Conservation (phyloP, 495 filamentous ascomycete species). For the Podospora appendiculata region DNA sequence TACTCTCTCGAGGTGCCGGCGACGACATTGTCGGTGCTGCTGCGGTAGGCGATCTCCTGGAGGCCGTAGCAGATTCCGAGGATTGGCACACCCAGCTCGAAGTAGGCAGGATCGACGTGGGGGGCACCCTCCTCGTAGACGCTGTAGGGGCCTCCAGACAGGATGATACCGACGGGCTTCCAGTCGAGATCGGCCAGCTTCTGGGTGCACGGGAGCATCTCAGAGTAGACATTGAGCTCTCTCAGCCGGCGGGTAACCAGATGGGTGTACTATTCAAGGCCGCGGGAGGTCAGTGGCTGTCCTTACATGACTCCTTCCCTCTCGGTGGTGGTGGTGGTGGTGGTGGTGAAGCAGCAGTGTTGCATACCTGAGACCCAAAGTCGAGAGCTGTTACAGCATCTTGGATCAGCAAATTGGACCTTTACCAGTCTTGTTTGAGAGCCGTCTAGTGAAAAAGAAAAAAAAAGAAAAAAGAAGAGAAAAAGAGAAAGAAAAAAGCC, state of each 20-base stretch:
- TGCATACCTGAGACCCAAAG: background rate
- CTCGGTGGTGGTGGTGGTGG: too few relatives aligned
- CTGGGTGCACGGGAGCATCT: conserved; percentile 89
- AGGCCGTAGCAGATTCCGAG: conserved; percentile 61
- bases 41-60: conserved; percentile 72
- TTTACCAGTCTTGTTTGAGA: too few relatives aligned
- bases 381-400: background rate
- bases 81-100: conserved; percentile 54
- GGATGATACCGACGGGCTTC: conserved; percentile 75
- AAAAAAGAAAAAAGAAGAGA: too few relatives aligned
- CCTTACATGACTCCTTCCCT: too few relatives aligned
- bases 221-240: conserved; percentile 76
- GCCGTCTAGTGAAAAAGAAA: too few relatives aligned
- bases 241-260: conserved; percentile 7
- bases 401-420: background rate
- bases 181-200: conserved; percentile 71
- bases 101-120: conserved; percentile 65
- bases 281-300: background rate
- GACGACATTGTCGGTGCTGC: conserved; percentile 59
- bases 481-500: too few relatives aligned
- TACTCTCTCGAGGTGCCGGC: conserved; percentile 54
- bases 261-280: background rate
- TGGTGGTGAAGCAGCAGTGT: too few relatives aligned
- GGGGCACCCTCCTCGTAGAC: conserved; percentile 21
- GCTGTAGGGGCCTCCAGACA: conserved; percentile 51